Conservation (phyloP, 495 filamentous ascomycete species). For the Parathielavia appendiculata region DNA sequence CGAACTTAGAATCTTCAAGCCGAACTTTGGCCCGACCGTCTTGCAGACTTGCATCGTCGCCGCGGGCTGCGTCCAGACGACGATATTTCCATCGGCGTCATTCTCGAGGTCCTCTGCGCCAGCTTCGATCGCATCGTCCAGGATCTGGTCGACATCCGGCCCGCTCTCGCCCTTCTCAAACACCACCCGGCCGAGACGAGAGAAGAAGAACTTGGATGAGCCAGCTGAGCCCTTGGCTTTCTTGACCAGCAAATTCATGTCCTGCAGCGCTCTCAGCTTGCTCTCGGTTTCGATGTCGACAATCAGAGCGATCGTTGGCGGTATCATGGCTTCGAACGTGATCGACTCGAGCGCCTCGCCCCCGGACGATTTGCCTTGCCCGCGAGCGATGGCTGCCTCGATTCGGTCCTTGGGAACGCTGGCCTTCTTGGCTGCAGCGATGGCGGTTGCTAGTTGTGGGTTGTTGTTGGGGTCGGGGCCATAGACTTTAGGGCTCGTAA, state of each 20-base stretch:
- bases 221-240: slow-evolving; percentile 60
- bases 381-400: slow-evolving; percentile 76
- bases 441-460: slow-evolving; percentile 61
- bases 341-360: slow-evolving; percentile 70
- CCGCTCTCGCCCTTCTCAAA: slow-evolving; percentile 56
- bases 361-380: slow-evolving; percentile 70
- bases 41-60: slow-evolving; percentile 62
- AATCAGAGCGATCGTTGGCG: slow-evolving; percentile 69
- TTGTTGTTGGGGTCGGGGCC: slow-evolving; percentile 71
- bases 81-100: slow-evolving; percentile 62
- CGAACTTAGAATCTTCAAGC: slow-evolving; percentile 59
- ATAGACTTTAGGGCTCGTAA: slow-evolving; percentile 37
- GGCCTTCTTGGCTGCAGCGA: slow-evolving; percentile 79
- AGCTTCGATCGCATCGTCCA: slow-evolving; percentile 81
- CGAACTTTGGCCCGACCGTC: slow-evolving; percentile 51
- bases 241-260: slow-evolving; percentile 64
- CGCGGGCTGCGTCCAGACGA: slow-evolving; percentile 69
- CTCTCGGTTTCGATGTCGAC: slow-evolving; percentile 74
- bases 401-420: slow-evolving; percentile 79
- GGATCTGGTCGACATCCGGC: slow-evolving; percentile 61
- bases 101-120: slow-evolving; percentile 76
- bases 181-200: slow-evolving; percentile 64
- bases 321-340: slow-evolving; percentile 77
- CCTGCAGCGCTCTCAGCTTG: slow-evolving; percentile 64
- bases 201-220: slow-evolving; percentile 77